Percentiles rank a stretch among this genome's conserved stretches.
phyloP scores from a whole-genome alignment of 2,329 filamentous ascomycete species.

The Exophiala sp. region DNA sequence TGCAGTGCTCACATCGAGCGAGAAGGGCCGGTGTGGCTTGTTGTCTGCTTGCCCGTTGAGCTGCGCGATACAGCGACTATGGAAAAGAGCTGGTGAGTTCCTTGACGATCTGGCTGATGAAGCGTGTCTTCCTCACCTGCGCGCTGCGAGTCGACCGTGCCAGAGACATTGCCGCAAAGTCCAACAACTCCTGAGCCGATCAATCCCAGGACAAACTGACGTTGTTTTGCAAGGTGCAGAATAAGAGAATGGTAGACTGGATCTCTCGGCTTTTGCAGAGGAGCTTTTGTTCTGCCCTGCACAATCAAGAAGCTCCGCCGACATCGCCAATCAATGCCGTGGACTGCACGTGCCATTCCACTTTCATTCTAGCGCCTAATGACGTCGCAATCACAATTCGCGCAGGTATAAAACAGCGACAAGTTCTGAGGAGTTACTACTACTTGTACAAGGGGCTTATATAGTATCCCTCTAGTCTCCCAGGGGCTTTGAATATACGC shows the following conservation, averaged over 20 bases:
- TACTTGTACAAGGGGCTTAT: no score
- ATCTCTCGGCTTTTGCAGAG: background rate
- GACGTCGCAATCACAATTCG: background rate
- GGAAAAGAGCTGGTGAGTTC: conserved; percentile 16
- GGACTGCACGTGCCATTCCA: background rate
- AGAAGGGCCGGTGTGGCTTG: conserved; percentile 19
- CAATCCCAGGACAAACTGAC: conserved; percentile 1
- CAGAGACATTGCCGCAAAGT: conserved; percentile 22
- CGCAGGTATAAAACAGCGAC: background rate
- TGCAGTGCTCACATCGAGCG: conserved; percentile 23
- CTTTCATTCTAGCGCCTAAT: conserved; percentile 2
- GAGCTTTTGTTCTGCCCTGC: conserved; percentile 7
- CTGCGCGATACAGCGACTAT: conserved; percentile 27
- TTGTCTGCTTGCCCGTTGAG: conserved; percentile 20
- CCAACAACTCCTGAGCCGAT: conserved; percentile 1
- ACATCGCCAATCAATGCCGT: conserved; percentile 5
- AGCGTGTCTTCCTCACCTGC: conserved; percentile 18
- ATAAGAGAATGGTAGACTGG: background rate
- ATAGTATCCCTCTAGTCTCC: no score
- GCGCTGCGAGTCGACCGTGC: conserved; percentile 25
- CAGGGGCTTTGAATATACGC: no score
- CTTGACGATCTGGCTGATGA: background rate
- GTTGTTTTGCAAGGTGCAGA: background rate
- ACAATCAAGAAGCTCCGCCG: conserved; percentile 16
- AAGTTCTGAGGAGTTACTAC: no score